These are phyloP conservation scores for Pholiota adiposa DNA, from an alignment of 1,284 basidiomycete genomes.

Conservation along the genomic window DNA sequence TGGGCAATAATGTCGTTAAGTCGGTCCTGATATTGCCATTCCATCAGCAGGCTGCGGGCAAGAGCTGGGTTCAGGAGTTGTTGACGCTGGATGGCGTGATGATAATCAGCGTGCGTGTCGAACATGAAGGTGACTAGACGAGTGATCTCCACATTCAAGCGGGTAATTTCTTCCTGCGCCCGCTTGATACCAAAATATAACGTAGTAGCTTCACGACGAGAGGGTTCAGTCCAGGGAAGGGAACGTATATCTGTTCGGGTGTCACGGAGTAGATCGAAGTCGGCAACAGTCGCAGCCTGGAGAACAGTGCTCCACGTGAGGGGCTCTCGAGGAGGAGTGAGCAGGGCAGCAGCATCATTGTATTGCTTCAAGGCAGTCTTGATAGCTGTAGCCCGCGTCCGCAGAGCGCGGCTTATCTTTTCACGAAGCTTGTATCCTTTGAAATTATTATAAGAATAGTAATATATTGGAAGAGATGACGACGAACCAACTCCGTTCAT, in stretches of 20 bases:
- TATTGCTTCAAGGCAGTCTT: conserved; percentile 29
- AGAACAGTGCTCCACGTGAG: conserved; percentile 12
- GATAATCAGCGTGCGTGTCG: not conserved
- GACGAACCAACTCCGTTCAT: conserved; percentile 9
- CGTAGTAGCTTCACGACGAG: conserved; percentile 25
- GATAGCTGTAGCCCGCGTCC: conserved; percentile 27
- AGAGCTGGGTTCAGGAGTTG: not conserved
- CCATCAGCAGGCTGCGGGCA: not conserved
- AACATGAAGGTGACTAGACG: conserved; percentile 7
- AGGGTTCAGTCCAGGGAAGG: conserved; percentile 32
- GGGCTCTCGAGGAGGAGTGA: conserved; percentile 25
- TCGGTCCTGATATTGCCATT: not conserved
- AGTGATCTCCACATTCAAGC: conserved; percentile 11
- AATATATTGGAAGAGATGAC: no score
- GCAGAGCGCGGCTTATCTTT: conserved; percentile 10
- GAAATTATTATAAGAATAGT: not conserved
- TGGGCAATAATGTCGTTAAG: not conserved
- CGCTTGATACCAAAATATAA: conserved; percentile 13
- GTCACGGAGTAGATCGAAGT: conserved; percentile 35
- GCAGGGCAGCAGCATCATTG: conserved; percentile 27
- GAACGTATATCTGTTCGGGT: conserved; percentile 29
- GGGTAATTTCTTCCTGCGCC: conserved; percentile 10
- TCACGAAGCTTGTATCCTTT: conserved; percentile 16
- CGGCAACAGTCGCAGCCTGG: conserved; percentile 22
- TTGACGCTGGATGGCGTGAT: not conserved